phyloP scores from a whole-genome alignment of 208 protist species.

The Trypanosoma theileri region DNA sequence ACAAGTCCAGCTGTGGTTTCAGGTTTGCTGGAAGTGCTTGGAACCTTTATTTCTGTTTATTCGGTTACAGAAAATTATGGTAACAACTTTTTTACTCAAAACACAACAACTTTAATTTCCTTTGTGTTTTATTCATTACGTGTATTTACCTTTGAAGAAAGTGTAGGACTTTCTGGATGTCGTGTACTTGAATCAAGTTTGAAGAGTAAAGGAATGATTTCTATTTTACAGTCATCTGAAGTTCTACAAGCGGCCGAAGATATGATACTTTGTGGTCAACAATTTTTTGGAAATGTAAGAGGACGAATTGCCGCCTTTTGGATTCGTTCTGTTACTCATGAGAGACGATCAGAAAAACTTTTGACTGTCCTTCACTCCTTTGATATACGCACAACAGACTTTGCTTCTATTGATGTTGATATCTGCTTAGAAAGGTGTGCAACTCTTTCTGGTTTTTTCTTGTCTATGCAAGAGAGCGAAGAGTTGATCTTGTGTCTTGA shows the following conservation, averaged over 20 bases:
- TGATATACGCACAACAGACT: constrained; percentile 12
- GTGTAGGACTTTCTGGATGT: constrained; percentile 43
- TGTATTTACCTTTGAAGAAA: constrained; percentile 56
- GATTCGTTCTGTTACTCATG: constrained; percentile 16
- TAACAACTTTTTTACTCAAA: constrained; percentile 42
- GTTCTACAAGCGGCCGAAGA: constrained; percentile 15
- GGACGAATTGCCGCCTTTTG: constrained; percentile 28
- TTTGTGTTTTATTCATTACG: constrained; percentile 47
- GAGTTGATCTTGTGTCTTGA: constrained; percentile 12
- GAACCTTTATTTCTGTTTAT: constrained; percentile 61
- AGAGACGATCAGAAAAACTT: neutral
- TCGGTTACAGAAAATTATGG: constrained; percentile 30
- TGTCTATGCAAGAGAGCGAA: constrained; percentile 10
- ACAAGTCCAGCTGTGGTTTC: constrained; percentile 63
- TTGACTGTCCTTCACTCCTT: constrained; percentile 17
- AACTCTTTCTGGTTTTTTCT: constrained; percentile 21
- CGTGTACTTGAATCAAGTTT: constrained; percentile 53
- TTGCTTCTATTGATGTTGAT: constrained; percentile 25
- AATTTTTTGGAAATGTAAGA: constrained; percentile 22
- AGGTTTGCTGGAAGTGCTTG: constrained; percentile 52
- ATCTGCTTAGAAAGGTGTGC: constrained; percentile 25
- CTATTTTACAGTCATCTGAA: constrained; percentile 12
- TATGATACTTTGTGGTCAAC: constrained; percentile 15
- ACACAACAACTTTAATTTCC: constrained; percentile 33
- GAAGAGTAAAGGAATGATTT: constrained; percentile 35